Percentiles rank a stretch among this genome's conserved stretches.
These are phyloP conservation scores for Russula griseocarnosa DNA, from an alignment of 768 basidiomycete genomes.

Conservation along the genomic window DNA sequence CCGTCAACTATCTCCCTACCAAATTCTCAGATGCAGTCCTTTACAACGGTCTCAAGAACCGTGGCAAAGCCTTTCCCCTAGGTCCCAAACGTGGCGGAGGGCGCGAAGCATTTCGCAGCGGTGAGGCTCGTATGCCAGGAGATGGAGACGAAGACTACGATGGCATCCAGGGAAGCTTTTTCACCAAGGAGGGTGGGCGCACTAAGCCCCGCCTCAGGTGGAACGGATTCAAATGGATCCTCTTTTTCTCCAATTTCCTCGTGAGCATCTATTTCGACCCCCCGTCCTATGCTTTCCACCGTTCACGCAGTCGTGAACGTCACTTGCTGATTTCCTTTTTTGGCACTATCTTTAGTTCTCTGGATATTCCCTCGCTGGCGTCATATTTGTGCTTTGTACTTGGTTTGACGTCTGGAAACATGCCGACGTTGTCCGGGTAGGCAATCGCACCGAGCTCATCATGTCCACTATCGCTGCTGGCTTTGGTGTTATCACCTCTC, in stretches of 20 bases:
- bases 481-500: conserved; percentile 56
- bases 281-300: not conserved
- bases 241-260: conserved; percentile 62
- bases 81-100: conserved; percentile 65
- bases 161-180: conserved; percentile 38
- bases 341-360: conserved; percentile 42
- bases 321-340: conserved; percentile 7
- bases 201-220: conserved; percentile 52
- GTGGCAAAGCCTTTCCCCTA: conserved; percentile 38
- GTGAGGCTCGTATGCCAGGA: conserved; percentile 40
- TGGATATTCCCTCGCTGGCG: conserved; percentile 53
- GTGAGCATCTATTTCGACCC: conserved; percentile 36
- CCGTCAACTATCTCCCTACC: conserved; percentile 68
- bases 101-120: conserved; percentile 49
- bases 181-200: conserved; percentile 40
- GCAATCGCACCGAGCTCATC: conserved; percentile 62
- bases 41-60: conserved; percentile 42
- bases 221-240: conserved; percentile 82
- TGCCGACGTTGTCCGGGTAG: conserved; percentile 69
- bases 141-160: conserved; percentile 40
- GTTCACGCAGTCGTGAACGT: not conserved
- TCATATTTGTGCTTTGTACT: conserved; percentile 64
- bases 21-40: conserved; percentile 58
- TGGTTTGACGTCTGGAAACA: conserved; percentile 73
- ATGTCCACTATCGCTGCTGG: conserved; percentile 64